Percentiles rank a stretch among this genome's conserved stretches.
Conservation (phyloP, 192 early-diverging fungal species). For the Mortierella antarctica region DNA sequence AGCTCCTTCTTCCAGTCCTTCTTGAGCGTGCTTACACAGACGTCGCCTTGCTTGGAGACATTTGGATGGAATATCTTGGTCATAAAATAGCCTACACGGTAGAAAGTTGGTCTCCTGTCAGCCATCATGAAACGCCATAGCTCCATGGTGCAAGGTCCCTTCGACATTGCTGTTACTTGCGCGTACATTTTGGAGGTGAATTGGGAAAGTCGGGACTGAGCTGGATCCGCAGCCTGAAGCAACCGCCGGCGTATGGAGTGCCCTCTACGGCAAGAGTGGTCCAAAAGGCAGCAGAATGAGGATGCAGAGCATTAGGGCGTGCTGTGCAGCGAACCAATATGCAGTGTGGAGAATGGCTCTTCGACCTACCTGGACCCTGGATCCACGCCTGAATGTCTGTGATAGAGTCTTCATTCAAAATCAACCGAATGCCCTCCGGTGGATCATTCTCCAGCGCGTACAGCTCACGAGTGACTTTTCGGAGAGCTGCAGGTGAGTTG, state of each 20-base stretch:
- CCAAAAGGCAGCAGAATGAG: neutral
- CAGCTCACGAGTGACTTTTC: constrained; percentile 70
- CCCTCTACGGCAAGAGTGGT: constrained; percentile 54
- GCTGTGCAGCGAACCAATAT: neutral
- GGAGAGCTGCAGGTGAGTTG: constrained; percentile 60
- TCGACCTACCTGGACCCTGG: constrained; percentile 73
- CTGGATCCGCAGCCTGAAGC: constrained; percentile 76
- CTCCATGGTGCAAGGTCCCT: too few relatives aligned
- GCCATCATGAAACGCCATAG: neutral
- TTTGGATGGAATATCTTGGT: constrained; percentile 99
- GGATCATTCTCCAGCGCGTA: constrained; percentile 64
- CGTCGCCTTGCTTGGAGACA: constrained; percentile 87
- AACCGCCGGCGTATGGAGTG: constrained; percentile 88
- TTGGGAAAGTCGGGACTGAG: constrained; percentile 82
- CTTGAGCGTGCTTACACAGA: constrained; percentile 96
- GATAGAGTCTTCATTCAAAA: constrained; percentile 75
- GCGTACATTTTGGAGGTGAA: constrained; percentile 84
- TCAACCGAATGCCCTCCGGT: constrained; percentile 87
- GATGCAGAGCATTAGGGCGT: neutral
- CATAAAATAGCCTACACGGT: constrained; percentile 72
- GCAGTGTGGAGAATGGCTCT: neutral
- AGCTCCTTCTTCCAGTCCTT: constrained; percentile 95
- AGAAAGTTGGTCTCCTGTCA: neutral
- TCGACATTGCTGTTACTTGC: neutral
- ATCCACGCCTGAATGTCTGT: constrained; percentile 90